Conservation (phyloP, 1,284 basidiomycete genomes). For the Pseudozyma sp. region DNA sequence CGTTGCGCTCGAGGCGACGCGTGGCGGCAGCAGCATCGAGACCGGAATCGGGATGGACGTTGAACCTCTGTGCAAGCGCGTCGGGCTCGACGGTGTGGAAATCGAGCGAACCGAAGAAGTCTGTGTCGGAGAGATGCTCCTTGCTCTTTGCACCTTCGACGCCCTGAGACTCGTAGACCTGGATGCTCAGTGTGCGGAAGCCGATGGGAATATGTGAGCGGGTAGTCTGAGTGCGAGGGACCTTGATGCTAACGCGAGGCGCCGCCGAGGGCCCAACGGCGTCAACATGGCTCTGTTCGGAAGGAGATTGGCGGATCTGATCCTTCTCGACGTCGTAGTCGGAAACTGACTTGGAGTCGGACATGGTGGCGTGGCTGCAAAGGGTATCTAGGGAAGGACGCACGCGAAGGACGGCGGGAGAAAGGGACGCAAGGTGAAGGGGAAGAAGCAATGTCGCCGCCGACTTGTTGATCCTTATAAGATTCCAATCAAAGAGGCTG, state of each 20-base stretch:
- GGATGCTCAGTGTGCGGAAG: slow-evolving; percentile 61
- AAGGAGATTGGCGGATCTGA: slow-evolving; percentile 18
- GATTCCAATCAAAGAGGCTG: neutral
- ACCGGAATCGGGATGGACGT: slow-evolving; percentile 71
- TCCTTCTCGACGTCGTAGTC: slow-evolving; percentile 46
- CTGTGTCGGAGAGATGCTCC: slow-evolving; percentile 44
- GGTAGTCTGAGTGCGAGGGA: slow-evolving; percentile 42
- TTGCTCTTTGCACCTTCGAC: slow-evolving; percentile 29
- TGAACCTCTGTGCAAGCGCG: slow-evolving; percentile 73
- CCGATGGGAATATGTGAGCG: slow-evolving; percentile 54
- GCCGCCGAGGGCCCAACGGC: slow-evolving; percentile 13
- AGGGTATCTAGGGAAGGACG: slow-evolving; percentile 1
- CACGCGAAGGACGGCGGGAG: neutral
- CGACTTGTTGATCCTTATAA: neutral
- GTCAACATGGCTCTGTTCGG: slow-evolving; percentile 22
- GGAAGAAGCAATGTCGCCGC: too few species aligned
- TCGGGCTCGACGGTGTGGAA: slow-evolving; percentile 73
- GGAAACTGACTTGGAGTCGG: slow-evolving; percentile 32
- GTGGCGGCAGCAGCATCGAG: slow-evolving; percentile 73
- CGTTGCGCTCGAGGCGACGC: slow-evolving; percentile 71
- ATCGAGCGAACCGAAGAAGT: slow-evolving; percentile 70
- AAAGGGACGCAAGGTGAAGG: slow-evolving; percentile 1
- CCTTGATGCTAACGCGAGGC: slow-evolving; percentile 41
- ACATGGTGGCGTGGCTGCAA: slow-evolving; percentile 21
- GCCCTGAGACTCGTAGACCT: slow-evolving; percentile 55